phyloP scores from a whole-genome alignment of 177 flowering plant genomes.

The Vitis hybrid region DNA sequence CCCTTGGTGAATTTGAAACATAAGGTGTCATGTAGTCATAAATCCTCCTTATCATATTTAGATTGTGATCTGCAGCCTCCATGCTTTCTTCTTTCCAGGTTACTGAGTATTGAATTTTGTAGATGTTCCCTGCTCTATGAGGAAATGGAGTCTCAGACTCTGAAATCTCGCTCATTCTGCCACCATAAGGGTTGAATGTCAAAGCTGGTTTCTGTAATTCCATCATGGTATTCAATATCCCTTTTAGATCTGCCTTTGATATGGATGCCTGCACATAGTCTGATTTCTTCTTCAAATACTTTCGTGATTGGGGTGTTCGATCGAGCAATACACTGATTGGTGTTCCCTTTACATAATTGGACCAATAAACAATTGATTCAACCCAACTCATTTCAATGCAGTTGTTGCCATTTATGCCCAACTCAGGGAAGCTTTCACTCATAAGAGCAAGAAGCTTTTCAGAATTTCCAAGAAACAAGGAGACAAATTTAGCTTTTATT shows the following conservation, averaged over 20 bases:
- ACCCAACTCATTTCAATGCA: slow-evolving; percentile 23
- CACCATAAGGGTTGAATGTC: slow-evolving; percentile 20
- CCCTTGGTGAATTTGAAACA: slow-evolving; percentile 2
- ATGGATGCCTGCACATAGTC: slow-evolving; percentile 17
- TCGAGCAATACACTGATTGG: slow-evolving; percentile 12
- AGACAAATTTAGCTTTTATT: slow-evolving; percentile 6
- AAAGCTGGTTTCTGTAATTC: neutral
- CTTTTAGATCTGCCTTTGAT: slow-evolving; percentile 8
- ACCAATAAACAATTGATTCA: slow-evolving; percentile 11
- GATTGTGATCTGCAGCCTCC: neutral
- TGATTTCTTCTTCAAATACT: slow-evolving; percentile 17
- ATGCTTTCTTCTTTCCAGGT: slow-evolving; percentile 13
- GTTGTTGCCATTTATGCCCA: slow-evolving; percentile 12
- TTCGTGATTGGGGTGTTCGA: slow-evolving; percentile 1
- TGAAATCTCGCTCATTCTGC: slow-evolving; percentile 20
- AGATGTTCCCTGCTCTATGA: slow-evolving; percentile 21
- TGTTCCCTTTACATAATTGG: slow-evolving; percentile 3
- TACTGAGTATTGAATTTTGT: slow-evolving; percentile 14
- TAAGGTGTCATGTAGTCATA: slow-evolving; percentile 3
- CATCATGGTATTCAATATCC: slow-evolving; percentile 16
- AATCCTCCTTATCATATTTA: slow-evolving; percentile 7
- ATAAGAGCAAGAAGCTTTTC: slow-evolving; percentile 5
- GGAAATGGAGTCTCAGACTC: slow-evolving; percentile 18
- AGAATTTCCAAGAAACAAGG: slow-evolving; percentile 19
- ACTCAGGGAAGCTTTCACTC: slow-evolving; percentile 19